Percentiles rank a stretch among this genome's conserved stretches.
phyloP scores from a whole-genome alignment of 768 basidiomycete genomes.

The Suillus plorans region DNA sequence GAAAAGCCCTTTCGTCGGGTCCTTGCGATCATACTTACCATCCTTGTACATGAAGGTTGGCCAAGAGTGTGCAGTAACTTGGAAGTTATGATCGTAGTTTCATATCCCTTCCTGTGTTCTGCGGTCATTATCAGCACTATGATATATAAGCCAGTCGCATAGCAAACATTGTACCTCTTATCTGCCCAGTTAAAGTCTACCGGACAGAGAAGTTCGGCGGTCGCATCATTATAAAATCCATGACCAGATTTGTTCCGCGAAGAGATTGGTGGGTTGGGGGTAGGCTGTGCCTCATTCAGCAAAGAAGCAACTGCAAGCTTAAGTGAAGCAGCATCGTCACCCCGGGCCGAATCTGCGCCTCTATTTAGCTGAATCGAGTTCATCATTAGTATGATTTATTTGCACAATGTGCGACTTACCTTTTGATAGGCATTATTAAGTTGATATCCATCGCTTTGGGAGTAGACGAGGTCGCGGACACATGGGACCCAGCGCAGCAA shows the following conservation, averaged over 20 bases:
- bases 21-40: constrained; percentile 8
- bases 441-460: neutral
- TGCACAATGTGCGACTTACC: neutral
- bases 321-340: constrained; percentile 12
- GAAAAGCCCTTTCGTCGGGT: constrained; percentile 19
- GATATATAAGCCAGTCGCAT: neutral
- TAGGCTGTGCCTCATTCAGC: constrained; percentile 8
- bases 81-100: neutral
- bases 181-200: constrained; percentile 11
- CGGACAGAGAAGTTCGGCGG: constrained; percentile 6
- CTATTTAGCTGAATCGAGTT: constrained; percentile 11
- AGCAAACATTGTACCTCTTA: neutral
- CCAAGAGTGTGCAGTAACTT: neutral
- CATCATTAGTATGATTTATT: no score
- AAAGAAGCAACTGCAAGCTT: constrained; percentile 8
- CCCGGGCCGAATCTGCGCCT: constrained; percentile 13
- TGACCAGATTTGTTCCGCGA: neutral
- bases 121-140: neutral
- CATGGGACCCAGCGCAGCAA: constrained; percentile 10
- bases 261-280: neutral
- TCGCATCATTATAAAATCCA: constrained; percentile 4
- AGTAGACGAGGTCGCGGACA: neutral
- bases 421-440: constrained; percentile 4
- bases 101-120: neutral
- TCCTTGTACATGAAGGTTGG: constrained; percentile 15